Evolutionary conservation across 2,329 filamentous ascomycete genomes (phyloP).

Genomic region (Thielaviopsis punctulata): DNA sequence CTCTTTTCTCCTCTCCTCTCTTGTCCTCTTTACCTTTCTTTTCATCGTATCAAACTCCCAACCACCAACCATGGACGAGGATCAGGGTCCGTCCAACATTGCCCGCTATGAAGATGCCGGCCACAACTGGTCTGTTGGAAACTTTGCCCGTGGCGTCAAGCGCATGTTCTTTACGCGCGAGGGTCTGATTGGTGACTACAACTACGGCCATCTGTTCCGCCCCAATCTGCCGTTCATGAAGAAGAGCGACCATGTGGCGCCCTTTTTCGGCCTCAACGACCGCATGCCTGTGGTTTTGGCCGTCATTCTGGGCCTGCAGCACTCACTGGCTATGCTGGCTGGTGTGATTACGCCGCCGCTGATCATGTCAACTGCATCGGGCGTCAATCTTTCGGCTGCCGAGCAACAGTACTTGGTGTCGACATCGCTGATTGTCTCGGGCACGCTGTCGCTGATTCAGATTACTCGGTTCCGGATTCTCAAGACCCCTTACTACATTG

Average conservation of each 20-base stretch:
- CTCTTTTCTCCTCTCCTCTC: not conserved
- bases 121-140: slow-evolving; percentile 16
- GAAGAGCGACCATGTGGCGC: slow-evolving; percentile 38
- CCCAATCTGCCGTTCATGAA: slow-evolving; percentile 72
- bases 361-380: slow-evolving; percentile 43
- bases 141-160: slow-evolving; percentile 12
- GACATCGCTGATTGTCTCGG: slow-evolving; percentile 61
- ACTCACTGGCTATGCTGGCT: slow-evolving; percentile 60
- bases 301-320: slow-evolving; percentile 60
- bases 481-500: slow-evolving; percentile 53
- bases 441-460: slow-evolving; percentile 56
- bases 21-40: not conserved
- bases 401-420: slow-evolving; percentile 65
- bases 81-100: slow-evolving; percentile 35
- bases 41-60: not conserved
- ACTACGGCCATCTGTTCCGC: slow-evolving; percentile 77
- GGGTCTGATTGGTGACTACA: slow-evolving; percentile 69
- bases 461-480: slow-evolving; percentile 61
- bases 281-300: slow-evolving; percentile 59
- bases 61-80: slow-evolving; percentile 33
- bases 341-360: slow-evolving; percentile 65
- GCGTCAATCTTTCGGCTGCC: slow-evolving; percentile 43
- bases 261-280: slow-evolving; percentile 75
- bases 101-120: slow-evolving; percentile 21
- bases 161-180: slow-evolving; percentile 39